phyloP scores from a whole-genome alignment of 495 filamentous ascomycete genomes.

The Trichoderma orchidacearum region DNA sequence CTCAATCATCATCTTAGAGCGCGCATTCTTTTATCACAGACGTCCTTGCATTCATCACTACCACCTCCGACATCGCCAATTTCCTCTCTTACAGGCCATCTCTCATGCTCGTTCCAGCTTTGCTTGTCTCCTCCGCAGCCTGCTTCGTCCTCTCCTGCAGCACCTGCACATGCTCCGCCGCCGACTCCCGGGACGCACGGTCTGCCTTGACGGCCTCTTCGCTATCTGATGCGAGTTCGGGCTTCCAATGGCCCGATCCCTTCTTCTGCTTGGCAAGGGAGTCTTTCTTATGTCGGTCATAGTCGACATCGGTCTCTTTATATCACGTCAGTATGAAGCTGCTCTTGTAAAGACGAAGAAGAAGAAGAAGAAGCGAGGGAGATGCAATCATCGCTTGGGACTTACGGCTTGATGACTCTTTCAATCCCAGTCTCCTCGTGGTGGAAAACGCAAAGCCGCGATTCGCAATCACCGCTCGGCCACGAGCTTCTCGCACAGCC shows the following conservation, averaged over 20 bases:
- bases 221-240: slow-evolving; percentile 63
- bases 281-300: slow-evolving; percentile 62
- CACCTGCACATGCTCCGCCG: neutral
- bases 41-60: neutral
- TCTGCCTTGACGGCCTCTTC: slow-evolving; percentile 60
- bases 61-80: neutral
- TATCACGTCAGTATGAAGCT: neutral
- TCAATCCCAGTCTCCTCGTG: neutral
- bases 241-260: slow-evolving; percentile 70
- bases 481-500: no score
- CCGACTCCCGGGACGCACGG: slow-evolving; percentile 6
- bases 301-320: slow-evolving; percentile 13
- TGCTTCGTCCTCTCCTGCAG: slow-evolving; percentile 39
- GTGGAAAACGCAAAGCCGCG: neutral
- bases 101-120: slow-evolving; percentile 29
- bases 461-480: neutral
- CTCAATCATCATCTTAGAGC: no score
- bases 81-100: slow-evolving; percentile 22
- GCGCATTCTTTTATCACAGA: no score
- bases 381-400: no score
- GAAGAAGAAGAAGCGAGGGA: neutral
- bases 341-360: neutral
- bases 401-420: slow-evolving; percentile 2
- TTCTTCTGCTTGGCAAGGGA: slow-evolving; percentile 53
- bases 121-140: slow-evolving; percentile 30